Conservation (phyloP, 495 filamentous ascomycete species). For the Haplographium delicatum region DNA sequence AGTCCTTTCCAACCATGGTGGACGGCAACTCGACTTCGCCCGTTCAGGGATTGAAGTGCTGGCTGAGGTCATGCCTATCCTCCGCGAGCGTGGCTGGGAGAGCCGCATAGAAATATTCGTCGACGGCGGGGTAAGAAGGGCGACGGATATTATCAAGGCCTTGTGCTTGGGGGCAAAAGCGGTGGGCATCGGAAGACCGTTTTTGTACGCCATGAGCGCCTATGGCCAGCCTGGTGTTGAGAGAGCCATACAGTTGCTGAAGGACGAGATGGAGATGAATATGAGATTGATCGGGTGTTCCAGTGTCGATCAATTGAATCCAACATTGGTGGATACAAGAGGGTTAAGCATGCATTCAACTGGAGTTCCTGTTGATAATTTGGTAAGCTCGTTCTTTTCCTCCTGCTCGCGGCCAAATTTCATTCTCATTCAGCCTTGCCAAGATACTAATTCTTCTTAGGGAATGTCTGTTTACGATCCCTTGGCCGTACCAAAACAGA, state of each 20-base stretch:
- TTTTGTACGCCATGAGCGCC: slow-evolving; percentile 92
- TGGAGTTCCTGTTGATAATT: slow-evolving; percentile 58
- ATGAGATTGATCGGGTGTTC: slow-evolving; percentile 88
- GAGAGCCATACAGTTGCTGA: slow-evolving; percentile 88
- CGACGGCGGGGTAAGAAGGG: slow-evolving; percentile 85
- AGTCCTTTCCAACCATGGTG: slow-evolving; percentile 95
- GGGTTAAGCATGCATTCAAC: slow-evolving; percentile 66
- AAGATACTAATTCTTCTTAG: slow-evolving; percentile 10
- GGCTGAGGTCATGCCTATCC: slow-evolving; percentile 92
- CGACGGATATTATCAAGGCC: slow-evolving; percentile 94
- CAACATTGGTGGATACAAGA: slow-evolving; percentile 70
- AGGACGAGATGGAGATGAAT: slow-evolving; percentile 98
- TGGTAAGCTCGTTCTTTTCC: slow-evolving; percentile 36
- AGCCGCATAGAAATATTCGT: slow-evolving; percentile 84
- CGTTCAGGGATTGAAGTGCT: slow-evolving; percentile 89
- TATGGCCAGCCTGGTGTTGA: slow-evolving; percentile 87
- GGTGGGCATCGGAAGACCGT: slow-evolving; percentile 90
- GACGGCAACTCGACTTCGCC: slow-evolving; percentile 92
- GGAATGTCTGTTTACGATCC: slow-evolving; percentile 57
- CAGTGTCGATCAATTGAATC: slow-evolving; percentile 68
- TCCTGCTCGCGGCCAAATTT: no score
- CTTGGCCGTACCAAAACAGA: slow-evolving; percentile 54
- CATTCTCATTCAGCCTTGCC: not conserved
- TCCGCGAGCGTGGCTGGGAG: slow-evolving; percentile 76
- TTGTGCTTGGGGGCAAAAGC: slow-evolving; percentile 89